Evolutionary conservation across 2,329 filamentous ascomycete species (phyloP).

Genomic region (Diaporthe sp.): DNA sequence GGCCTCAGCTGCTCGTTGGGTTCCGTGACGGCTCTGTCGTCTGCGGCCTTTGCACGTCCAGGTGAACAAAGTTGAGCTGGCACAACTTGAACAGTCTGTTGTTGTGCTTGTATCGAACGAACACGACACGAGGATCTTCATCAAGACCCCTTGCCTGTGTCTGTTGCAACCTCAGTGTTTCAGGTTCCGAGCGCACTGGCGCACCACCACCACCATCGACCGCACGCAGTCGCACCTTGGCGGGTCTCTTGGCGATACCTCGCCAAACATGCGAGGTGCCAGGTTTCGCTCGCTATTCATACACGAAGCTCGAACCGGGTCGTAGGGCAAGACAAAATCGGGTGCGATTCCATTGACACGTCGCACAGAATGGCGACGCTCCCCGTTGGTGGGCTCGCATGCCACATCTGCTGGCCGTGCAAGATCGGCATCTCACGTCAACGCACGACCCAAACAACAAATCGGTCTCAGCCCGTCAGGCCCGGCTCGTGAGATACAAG

Average conservation of each 20-base stretch:
- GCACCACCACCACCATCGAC: background rate
- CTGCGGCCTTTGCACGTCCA: background rate
- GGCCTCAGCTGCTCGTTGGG: background rate
- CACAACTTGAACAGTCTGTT: background rate
- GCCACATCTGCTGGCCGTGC: background rate
- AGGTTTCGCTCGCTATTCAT: background rate
- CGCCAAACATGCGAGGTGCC: conserved; percentile 21
- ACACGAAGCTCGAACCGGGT: background rate
- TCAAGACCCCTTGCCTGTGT: background rate
- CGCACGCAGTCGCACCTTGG: conserved; percentile 5
- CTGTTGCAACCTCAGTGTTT: conserved; percentile 15
- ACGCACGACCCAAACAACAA: background rate
- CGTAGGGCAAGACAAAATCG: background rate
- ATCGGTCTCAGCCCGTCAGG: background rate
- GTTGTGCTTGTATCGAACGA: background rate
- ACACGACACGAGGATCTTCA: conserved; percentile 1
- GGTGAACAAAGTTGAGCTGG: background rate
- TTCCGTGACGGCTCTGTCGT: background rate
- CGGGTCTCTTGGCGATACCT: conserved; percentile 1
- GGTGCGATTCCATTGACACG: background rate
- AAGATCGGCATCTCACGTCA: background rate
- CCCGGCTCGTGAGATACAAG: background rate
- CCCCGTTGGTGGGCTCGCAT: background rate
- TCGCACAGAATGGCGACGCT: background rate
- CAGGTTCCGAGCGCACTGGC: conserved; percentile 19